Evolutionary conservation across 2,329 filamentous ascomycete species (phyloP).

Genomic region (Colletotrichum incanum): DNA sequence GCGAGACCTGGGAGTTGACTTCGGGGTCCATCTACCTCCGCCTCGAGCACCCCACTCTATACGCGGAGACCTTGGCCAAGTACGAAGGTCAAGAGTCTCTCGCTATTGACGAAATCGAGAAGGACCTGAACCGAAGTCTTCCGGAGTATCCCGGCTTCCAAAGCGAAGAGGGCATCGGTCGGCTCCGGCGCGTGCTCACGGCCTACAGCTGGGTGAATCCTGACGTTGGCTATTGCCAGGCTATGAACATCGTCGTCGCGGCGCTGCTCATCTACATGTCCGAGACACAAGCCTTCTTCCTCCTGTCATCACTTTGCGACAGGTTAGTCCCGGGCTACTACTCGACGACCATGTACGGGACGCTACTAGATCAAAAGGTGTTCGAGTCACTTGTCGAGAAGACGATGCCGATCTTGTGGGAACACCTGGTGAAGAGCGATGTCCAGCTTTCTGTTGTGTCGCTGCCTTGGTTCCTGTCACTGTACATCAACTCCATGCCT

Average conservation of each 20-base stretch:
- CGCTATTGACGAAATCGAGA: constrained; percentile 99
- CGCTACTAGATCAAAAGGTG: constrained; percentile 94
- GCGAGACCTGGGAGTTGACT: constrained; percentile 96
- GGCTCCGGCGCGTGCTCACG: constrained; percentile 90
- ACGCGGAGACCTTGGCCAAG: constrained; percentile 86
- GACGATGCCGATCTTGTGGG: constrained; percentile 98
- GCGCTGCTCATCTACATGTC: constrained; percentile 99
- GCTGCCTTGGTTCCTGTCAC: constrained; percentile 95
- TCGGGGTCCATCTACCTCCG: constrained; percentile 93
- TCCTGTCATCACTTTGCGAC: constrained; percentile 92
- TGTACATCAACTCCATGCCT: constrained; percentile 99
- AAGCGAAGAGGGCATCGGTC: constrained; percentile 93
- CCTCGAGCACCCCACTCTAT: constrained; percentile 87
- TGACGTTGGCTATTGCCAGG: constrained; percentile 98
- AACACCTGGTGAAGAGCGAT: constrained; percentile 96
- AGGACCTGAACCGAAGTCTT: constrained; percentile 95
- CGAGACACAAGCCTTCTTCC: constrained; percentile 94
- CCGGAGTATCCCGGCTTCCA: constrained; percentile 99
- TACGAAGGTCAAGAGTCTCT: constrained; percentile 90
- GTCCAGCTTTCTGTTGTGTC: constrained; percentile 98
- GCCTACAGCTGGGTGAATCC: constrained; percentile 98
- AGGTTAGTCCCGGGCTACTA: constrained; percentile 96
- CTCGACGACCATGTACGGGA: constrained; percentile 99
- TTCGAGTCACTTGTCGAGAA: constrained; percentile 99
- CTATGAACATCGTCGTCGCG: constrained; percentile 99